phyloP scores from a whole-genome alignment of 805 yeast species.

The Wickerhamomyces alni region DNA sequence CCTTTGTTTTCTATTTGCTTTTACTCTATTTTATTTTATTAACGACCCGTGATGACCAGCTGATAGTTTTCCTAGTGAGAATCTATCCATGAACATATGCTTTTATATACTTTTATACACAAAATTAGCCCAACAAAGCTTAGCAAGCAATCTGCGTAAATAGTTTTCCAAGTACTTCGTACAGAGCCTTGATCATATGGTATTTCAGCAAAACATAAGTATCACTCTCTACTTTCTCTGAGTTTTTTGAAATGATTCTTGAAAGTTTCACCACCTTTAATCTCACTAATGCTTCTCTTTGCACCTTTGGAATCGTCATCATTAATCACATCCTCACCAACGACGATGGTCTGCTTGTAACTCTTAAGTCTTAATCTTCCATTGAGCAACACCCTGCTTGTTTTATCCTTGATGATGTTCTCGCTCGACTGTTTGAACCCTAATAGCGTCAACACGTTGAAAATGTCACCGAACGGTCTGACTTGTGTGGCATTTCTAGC shows the following conservation, averaged over 20 bases:
- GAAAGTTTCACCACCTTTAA: constrained; percentile 18
- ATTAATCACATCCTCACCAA: constrained; percentile 40
- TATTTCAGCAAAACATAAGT: no score
- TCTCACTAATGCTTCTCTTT: constrained; percentile 17
- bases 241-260: constrained; percentile 20
- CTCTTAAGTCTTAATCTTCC: constrained; percentile 71
- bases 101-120: no score
- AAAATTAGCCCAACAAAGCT: no score
- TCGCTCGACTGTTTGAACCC: constrained; percentile 60
- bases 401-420: constrained; percentile 48
- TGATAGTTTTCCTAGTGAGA: no score
- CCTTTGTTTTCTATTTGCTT: not conserved
- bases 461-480: constrained; percentile 65
- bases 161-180: no score
- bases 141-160: no score
- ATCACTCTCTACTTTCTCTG: constrained; percentile 6
- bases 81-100: no score
- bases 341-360: constrained; percentile 66
- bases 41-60: no score
- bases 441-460: constrained; percentile 56
- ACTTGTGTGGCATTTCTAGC: constrained; percentile 49
- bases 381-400: constrained; percentile 60
- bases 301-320: constrained; percentile 14
- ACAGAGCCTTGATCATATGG: no score
- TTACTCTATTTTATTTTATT: not conserved